phyloP scores from a whole-genome alignment of 1,284 basidiomycete genomes.

The Chondrostereum purpureum region DNA sequence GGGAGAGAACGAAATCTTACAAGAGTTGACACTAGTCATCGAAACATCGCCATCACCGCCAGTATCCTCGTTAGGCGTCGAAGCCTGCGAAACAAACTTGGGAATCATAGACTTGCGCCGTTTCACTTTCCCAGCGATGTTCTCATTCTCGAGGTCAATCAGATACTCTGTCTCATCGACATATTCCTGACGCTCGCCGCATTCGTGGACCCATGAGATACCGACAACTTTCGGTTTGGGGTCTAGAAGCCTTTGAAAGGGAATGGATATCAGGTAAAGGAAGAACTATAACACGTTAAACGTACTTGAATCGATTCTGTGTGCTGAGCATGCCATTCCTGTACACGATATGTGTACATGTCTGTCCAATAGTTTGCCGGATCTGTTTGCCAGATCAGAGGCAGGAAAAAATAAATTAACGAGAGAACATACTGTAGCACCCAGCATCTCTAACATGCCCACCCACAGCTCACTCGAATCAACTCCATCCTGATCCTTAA shows the following conservation, averaged over 20 bases:
- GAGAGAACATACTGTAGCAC: conserved; percentile 66
- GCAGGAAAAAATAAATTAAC: background rate
- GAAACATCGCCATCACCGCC: conserved; percentile 29
- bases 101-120: conserved; percentile 61
- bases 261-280: background rate
- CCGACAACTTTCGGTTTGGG: conserved; percentile 77
- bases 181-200: conserved; percentile 61
- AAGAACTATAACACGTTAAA: conserved; percentile 6
- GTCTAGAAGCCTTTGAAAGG: conserved; percentile 43
- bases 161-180: conserved; percentile 65
- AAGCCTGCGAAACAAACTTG: conserved; percentile 39
- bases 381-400: conserved; percentile 32
- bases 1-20: conserved; percentile 28
- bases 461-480: conserved; percentile 80
- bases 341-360: conserved; percentile 85
- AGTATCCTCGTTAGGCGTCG: conserved; percentile 21
- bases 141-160: conserved; percentile 64
- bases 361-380: conserved; percentile 59
- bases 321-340: conserved; percentile 84
- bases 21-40: conserved; percentile 36
- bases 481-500: conserved; percentile 80
- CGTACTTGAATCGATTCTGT: conserved; percentile 64
- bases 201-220: conserved; percentile 89
- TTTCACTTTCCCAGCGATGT: conserved; percentile 62
- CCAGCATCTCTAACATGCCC: conserved; percentile 77